Evolutionary conservation across 2,329 filamentous ascomycete genomes (phyloP).

Genomic region (Aspergillus texensis): DNA sequence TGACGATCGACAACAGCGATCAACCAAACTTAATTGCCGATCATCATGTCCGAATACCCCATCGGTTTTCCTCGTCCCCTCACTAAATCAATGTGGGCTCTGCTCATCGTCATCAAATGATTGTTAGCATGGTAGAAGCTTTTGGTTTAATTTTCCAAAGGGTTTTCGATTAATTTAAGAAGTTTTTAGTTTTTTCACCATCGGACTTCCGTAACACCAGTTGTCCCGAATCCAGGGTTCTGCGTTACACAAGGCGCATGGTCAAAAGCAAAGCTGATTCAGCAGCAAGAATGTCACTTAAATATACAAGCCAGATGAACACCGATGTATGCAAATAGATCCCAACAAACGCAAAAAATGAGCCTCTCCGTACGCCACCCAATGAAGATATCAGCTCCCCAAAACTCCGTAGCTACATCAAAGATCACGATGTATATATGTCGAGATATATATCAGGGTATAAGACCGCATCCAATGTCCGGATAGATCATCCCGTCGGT

Average conservation of each 20-base stretch:
- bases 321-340: neutral
- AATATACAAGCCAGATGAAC: neutral
- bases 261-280: neutral
- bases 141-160: neutral
- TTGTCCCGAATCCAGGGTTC: neutral
- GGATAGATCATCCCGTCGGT: too few species aligned
- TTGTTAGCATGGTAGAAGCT: neutral
- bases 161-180: neutral
- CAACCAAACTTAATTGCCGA: conserved; percentile 1
- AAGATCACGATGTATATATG: neutral
- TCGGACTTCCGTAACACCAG: neutral
- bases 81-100: neutral
- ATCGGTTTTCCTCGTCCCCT: neutral
- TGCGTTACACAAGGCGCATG: neutral
- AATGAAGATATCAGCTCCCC: neutral
- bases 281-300: neutral
- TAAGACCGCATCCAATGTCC: neutral
- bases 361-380: neutral
- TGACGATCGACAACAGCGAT: conserved; percentile 1
- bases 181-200: too few species aligned
- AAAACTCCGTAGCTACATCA: neutral
- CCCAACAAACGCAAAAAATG: neutral
- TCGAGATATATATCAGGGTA: neutral
- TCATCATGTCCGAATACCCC: neutral
- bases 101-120: neutral